Evolutionary conservation across 2,329 filamentous ascomycete species (phyloP).

Genomic region (Ceratocystis eucalypticola): DNA sequence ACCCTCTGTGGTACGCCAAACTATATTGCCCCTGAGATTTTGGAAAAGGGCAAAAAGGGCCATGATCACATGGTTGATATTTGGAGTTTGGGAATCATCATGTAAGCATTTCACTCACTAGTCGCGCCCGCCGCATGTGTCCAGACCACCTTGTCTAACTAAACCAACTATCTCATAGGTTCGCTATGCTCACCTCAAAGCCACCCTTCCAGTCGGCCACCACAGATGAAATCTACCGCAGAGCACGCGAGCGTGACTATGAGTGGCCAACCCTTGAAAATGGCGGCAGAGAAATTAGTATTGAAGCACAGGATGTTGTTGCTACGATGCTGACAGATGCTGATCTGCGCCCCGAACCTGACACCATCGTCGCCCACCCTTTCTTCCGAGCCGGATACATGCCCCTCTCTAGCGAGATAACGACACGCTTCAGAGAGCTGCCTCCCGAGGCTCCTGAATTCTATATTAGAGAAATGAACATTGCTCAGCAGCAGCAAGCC

Average conservation of each 20-base stretch:
- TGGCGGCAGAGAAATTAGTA: slow-evolving; percentile 51
- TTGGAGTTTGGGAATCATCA: slow-evolving; percentile 95
- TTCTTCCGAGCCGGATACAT: slow-evolving; percentile 70
- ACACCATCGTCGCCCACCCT: slow-evolving; percentile 63
- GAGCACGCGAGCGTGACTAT: slow-evolving; percentile 57
- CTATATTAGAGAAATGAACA: slow-evolving; percentile 36
- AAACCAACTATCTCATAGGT: slow-evolving; percentile 37
- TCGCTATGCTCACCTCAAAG: slow-evolving; percentile 91
- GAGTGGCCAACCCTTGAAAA: slow-evolving; percentile 60
- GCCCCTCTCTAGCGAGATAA: slow-evolving; percentile 48
- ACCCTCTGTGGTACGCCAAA: slow-evolving; percentile 96
- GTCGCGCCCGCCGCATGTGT: neutral
- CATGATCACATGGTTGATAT: slow-evolving; percentile 98
- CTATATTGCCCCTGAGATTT: slow-evolving; percentile 92
- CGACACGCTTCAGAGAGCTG: slow-evolving; percentile 41
- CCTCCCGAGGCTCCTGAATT: slow-evolving; percentile 45
- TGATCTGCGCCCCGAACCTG: slow-evolving; percentile 59
- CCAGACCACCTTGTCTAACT: slow-evolving; percentile 9
- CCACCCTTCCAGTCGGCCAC: slow-evolving; percentile 91
- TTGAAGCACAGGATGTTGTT: slow-evolving; percentile 65
- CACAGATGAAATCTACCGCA: slow-evolving; percentile 71
- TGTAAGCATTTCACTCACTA: slow-evolving; percentile 40
- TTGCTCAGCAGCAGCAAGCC: slow-evolving; percentile 35
- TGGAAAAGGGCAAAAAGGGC: slow-evolving; percentile 85
- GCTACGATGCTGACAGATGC: slow-evolving; percentile 63